A percentile compares a stretch with the other conserved stretches of the same genome.
Evolutionary conservation across 495 filamentous ascomycete genomes (phyloP).

Genomic region (Cercophora sp.): DNA sequence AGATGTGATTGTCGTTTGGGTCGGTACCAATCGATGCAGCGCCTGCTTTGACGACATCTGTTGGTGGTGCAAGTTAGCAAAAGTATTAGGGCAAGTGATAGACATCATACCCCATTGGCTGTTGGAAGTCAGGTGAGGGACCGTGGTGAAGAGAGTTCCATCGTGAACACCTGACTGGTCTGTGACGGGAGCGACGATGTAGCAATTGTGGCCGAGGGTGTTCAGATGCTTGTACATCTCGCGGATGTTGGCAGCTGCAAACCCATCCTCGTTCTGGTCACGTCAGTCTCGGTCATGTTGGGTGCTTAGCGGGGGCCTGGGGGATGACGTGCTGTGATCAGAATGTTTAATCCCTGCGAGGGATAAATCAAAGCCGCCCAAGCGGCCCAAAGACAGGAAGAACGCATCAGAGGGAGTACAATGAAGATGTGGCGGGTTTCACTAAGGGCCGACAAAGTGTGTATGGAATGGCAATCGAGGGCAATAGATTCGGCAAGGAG

Average conservation of each 20-base stretch:
- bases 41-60: conserved; percentile 30
- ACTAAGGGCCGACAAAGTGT: no score
- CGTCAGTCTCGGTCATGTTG: background rate
- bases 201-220: conserved; percentile 34
- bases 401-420: no score
- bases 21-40: conserved; percentile 31
- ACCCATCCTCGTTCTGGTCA: conserved; percentile 41
- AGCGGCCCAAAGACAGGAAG: conserved; percentile 3
- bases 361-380: background rate
- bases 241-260: conserved; percentile 37
- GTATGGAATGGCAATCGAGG: no score
- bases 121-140: conserved; percentile 24
- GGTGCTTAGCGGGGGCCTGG: background rate
- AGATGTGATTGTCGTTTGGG: conserved; percentile 39
- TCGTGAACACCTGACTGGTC: conserved; percentile 26
- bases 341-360: conserved; percentile 17
- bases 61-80: conserved; percentile 16
- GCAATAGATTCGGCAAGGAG: no score
- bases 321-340: conserved; percentile 18
- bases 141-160: conserved; percentile 25
- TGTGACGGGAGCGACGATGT: conserved; percentile 31
- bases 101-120: conserved; percentile 14
- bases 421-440: no score
- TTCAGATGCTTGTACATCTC: conserved; percentile 39
- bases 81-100: background rate